These are phyloP conservation scores for Sporisorium iseilematis-ciliati DNA, from an alignment of 1,284 basidiomycete genomes.

Conservation along the genomic window DNA sequence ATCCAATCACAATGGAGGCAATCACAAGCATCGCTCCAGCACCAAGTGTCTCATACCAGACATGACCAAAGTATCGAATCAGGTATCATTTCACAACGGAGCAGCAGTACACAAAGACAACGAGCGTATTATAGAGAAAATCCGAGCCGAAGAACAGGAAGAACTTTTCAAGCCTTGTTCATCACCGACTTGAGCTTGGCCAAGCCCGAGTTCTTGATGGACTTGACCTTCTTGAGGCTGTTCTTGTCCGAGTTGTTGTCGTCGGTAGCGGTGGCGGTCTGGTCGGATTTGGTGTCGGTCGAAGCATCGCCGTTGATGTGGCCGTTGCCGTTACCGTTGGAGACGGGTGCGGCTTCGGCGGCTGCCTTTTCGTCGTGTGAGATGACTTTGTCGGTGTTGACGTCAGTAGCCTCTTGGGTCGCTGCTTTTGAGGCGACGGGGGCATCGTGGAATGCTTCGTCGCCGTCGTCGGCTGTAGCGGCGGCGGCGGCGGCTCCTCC, in stretches of 20 bases:
- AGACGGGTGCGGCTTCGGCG: conserved; percentile 9
- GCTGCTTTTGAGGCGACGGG: conserved; percentile 38
- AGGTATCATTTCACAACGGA: conserved; percentile 18
- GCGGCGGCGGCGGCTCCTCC: conserved; percentile 24
- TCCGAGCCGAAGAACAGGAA: background rate
- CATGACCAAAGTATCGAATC: background rate
- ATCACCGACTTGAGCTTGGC: conserved; percentile 50
- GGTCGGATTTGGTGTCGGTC: background rate
- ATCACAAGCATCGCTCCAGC: background rate
- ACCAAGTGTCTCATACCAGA: background rate
- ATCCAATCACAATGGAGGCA: background rate
- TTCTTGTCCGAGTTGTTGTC: conserved; percentile 25
- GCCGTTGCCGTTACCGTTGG: conserved; percentile 18
- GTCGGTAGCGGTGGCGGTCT: conserved; percentile 7
- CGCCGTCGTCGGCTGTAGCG: conserved; percentile 22
- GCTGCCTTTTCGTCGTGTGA: conserved; percentile 49
- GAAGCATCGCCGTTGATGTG: conserved; percentile 12
- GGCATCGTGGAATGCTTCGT: conserved; percentile 48
- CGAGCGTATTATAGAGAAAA: conserved; percentile 10
- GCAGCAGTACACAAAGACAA: conserved; percentile 4
- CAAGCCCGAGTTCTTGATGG: conserved; percentile 29
- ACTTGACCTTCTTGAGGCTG: conserved; percentile 43
- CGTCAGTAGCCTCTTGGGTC: conserved; percentile 33
- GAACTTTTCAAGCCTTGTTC: conserved; percentile 25
- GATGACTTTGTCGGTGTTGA: conserved; percentile 46